Conservation (phyloP, 1,139 yeast genomes). For the Ogataea hybrid region DNA sequence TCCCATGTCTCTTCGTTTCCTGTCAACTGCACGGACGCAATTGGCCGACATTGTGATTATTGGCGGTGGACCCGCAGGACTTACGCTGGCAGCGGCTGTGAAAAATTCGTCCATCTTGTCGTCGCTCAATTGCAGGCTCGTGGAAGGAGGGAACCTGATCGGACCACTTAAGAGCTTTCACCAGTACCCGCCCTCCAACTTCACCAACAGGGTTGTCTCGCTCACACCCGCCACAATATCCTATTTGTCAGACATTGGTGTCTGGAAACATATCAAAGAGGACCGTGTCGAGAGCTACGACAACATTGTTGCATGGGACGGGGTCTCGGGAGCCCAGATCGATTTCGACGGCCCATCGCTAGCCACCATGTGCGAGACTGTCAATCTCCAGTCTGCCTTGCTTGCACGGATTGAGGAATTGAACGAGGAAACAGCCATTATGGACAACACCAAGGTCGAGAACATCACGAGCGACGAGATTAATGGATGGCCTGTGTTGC, state of each 20-base stretch:
- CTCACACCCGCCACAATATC: slow-evolving; percentile 78
- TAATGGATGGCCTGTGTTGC: slow-evolving; percentile 75
- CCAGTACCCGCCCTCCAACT: slow-evolving; percentile 53
- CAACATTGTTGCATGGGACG: slow-evolving; percentile 84
- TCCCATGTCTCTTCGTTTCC: slow-evolving; percentile 29
- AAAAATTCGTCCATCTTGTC: slow-evolving; percentile 62
- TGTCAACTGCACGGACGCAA: slow-evolving; percentile 29
- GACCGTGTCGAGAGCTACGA: slow-evolving; percentile 80
- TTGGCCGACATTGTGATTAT: slow-evolving; percentile 76
- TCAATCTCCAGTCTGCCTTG: slow-evolving; percentile 77
- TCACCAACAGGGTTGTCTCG: slow-evolving; percentile 81
- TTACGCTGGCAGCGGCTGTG: slow-evolving; percentile 78
- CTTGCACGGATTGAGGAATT: slow-evolving; percentile 55
- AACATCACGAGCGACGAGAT: slow-evolving; percentile 39
- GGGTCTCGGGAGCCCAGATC: slow-evolving; percentile 64
- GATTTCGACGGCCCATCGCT: slow-evolving; percentile 65
- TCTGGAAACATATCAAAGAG: slow-evolving; percentile 66
- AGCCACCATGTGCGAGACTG: slow-evolving; percentile 88
- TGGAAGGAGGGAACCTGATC: slow-evolving; percentile 66
- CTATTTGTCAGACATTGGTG: slow-evolving; percentile 67
- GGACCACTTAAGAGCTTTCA: slow-evolving; percentile 51
- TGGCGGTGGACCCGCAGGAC: slow-evolving; percentile 98
- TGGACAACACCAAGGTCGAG: slow-evolving; percentile 67
- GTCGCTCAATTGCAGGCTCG: slow-evolving; percentile 59
- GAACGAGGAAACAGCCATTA: slow-evolving; percentile 41